Conservation (phyloP, 371 early-diverging fungal species). For the Mucor circinelloides region DNA sequence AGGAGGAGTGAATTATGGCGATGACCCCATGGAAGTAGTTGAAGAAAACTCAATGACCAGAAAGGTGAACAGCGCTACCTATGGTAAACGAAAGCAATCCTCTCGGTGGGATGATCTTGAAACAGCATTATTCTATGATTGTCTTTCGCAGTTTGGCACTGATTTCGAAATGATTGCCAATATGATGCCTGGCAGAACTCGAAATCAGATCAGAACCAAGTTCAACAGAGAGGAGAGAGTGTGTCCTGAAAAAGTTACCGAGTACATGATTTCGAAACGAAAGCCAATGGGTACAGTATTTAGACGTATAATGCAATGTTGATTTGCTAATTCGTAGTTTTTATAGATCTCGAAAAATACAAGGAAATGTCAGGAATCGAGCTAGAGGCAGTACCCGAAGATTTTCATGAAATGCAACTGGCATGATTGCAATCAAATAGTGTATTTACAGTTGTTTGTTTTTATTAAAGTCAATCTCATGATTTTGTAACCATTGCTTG, state of each 20-base stretch:
- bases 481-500: slow-evolving; percentile 20
- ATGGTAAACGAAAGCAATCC: slow-evolving; percentile 38
- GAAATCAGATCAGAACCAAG: slow-evolving; percentile 68
- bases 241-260: slow-evolving; percentile 57
- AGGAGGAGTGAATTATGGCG: slow-evolving; percentile 32
- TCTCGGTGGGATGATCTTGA: slow-evolving; percentile 60
- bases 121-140: slow-evolving; percentile 68
- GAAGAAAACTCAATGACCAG: slow-evolving; percentile 64
- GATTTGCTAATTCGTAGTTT: background rate
- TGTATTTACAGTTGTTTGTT: background rate
- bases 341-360: slow-evolving; percentile 21
- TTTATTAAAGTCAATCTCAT: background rate
- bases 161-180: slow-evolving; percentile 71
- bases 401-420: slow-evolving; percentile 30
- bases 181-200: slow-evolving; percentile 59
- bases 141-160: slow-evolving; percentile 74
- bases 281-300: slow-evolving; percentile 47
- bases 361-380: slow-evolving; percentile 27
- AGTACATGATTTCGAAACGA: slow-evolving; percentile 47
- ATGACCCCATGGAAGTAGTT: slow-evolving; percentile 62
- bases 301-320: background rate
- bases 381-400: slow-evolving; percentile 36
- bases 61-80: slow-evolving; percentile 61
- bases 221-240: slow-evolving; percentile 67
- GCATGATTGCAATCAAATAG: slow-evolving; percentile 1